These are phyloP conservation scores for Solanum pennellii DNA, from an alignment of 257 asterid genomes.

Conservation along the genomic window DNA sequence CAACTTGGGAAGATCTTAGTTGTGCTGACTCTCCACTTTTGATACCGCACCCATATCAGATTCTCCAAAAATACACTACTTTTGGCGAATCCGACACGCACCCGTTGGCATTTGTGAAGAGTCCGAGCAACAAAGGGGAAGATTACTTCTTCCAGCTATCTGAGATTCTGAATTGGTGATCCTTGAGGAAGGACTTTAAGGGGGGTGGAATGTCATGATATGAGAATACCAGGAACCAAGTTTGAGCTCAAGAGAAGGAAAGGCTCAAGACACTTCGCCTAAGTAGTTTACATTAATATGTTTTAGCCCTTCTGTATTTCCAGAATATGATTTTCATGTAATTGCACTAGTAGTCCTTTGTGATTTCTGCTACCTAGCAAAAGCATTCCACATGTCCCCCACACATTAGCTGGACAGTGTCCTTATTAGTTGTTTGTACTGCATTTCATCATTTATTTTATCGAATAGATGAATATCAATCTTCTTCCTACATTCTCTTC, in stretches of 20 bases:
- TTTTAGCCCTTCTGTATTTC: not conserved
- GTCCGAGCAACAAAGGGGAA: not conserved
- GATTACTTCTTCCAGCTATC: not conserved
- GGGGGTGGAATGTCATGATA: not conserved
- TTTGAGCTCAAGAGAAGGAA: not conserved
- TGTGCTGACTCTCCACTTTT: too few relatives aligned
- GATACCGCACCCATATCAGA: too few relatives aligned
- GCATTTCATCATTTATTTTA: not conserved
- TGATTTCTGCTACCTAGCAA: not conserved
- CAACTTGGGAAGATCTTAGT: not conserved
- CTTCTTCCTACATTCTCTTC: not conserved
- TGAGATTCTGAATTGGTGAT: not conserved
- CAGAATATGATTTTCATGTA: not conserved
- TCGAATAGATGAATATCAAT: not conserved
- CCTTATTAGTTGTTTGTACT: not conserved
- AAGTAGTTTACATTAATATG: not conserved
- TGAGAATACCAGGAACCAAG: not conserved
- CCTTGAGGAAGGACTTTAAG: not conserved
- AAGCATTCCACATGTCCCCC: not conserved
- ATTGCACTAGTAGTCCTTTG: not conserved
- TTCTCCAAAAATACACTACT: too few relatives aligned
- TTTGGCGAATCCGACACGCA: too few relatives aligned
- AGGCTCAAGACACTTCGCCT: not conserved
- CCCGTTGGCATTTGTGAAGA: too few relatives aligned
- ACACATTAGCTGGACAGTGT: not conserved